Base-by-base conservation (phyloP, 441 rosid species). In the Jatropha podagrica region DNA sequence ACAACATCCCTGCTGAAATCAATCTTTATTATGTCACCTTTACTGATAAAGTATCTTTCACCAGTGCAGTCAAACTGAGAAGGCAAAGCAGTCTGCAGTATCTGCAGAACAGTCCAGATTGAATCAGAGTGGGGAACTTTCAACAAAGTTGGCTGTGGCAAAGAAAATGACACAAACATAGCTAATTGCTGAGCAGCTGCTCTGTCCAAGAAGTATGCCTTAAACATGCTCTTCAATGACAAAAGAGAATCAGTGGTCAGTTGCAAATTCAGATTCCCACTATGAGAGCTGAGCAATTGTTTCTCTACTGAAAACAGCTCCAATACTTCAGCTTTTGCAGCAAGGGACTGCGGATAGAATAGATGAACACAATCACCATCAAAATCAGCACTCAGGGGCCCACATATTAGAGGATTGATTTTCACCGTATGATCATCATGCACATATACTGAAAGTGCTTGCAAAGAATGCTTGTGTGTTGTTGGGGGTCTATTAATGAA, bases 401-500 rank as follows among this genome's bases (percentile, higher is more conserved):
- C 87, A 84, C 99, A 96, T 52, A 96, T 94, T 15, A 96, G 77
- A 41, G 98, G 99, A 77, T 96, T 96, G 11, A 96, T 94, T 85
- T 96, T 96, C 55, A 96, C 98, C 0, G 96, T 88, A 80, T 96
- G 97, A 74, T 92, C 99, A 54, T 94, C 97, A 59, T 96, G 98
- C 41, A 94, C 84, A 85, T 96, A 96, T 2, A 90, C 97, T 5
- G 95, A 88, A 38, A 96, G 90, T 1, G 98, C 99, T 82, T 94
- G 99, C 38, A 96, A 74, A 3, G 99, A 94, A 78, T 96, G 98
- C 77, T 96, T 94, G 69, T 96, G 99, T 0, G 97, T 94, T 17
- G 98, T 96, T 0, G 99, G 98, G 1, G 99, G 99, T 75, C 99
- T 85, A 75, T 94, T 92, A 60, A 96, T 88, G 76, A 96, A 96